phyloP scores from a whole-genome alignment of 352 stramenopile species.

The Phytophthora agathidicida region DNA sequence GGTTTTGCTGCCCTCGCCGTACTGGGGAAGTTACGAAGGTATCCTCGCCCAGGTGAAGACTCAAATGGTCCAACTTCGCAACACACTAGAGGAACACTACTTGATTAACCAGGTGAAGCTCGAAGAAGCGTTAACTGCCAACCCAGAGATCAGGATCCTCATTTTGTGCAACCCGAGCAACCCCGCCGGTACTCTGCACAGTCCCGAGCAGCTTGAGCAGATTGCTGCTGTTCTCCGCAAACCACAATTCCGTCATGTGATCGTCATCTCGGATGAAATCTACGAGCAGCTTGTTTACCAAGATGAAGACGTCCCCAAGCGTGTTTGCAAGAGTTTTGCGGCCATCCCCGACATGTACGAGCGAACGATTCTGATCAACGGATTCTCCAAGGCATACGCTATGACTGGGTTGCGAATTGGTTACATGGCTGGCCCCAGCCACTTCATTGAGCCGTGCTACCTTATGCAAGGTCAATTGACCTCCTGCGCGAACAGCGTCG shows the following conservation, averaged over 20 bases:
- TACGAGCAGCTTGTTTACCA: constrained; percentile 96
- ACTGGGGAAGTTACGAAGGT: constrained; percentile 97
- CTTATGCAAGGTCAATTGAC: constrained; percentile 97
- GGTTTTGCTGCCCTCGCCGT: constrained; percentile 96
- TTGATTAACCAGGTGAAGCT: constrained; percentile 88
- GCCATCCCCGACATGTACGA: constrained; percentile 84
- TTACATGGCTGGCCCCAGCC: constrained; percentile 81
- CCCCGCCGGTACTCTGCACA: constrained; percentile 90
- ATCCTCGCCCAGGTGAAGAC: constrained; percentile 92
- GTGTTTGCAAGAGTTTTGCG: constrained; percentile 72
- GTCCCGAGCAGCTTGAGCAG: constrained; percentile 48
- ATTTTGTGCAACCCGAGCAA: constrained; percentile 98
- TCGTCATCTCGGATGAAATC: constrained; percentile 95
- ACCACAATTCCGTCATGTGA: constrained; percentile 71
- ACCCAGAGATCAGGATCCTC: constrained; percentile 82
- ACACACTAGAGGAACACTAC: constrained; percentile 90
- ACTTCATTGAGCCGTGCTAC: constrained; percentile 84
- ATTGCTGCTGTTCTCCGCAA: constrained; percentile 63
- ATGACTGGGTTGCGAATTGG: constrained; percentile 96
- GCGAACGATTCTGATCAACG: constrained; percentile 95
- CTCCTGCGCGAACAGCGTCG: constrained; percentile 92
- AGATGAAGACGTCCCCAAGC: constrained; percentile 54
- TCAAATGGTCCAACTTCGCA: constrained; percentile 89
- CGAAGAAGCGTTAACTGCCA: constrained; percentile 66
- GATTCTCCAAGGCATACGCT: constrained; percentile 96